Evolutionary conservation across 495 filamentous ascomycete species (phyloP).

Genomic region (Trichodelitschia bisporula): DNA sequence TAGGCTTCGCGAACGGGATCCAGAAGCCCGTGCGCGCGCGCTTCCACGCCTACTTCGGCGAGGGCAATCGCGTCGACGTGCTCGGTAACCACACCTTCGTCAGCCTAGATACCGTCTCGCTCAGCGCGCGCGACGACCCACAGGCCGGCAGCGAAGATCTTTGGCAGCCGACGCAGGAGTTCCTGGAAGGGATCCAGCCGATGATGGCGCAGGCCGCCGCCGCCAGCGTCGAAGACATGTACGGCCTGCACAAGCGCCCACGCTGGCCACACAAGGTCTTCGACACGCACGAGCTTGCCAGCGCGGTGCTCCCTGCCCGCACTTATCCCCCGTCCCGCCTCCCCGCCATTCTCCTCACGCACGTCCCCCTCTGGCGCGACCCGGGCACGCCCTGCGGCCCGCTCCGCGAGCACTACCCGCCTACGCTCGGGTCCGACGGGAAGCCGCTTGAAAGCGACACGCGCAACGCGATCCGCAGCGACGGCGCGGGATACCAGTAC

Average conservation of each 20-base stretch:
- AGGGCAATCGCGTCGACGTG: constrained; percentile 65
- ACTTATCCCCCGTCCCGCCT: constrained; percentile 18
- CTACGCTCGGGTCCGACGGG: constrained; percentile 31
- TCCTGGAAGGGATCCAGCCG: constrained; percentile 25
- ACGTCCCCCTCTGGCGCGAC: constrained; percentile 69
- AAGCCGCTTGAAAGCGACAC: constrained; percentile 41
- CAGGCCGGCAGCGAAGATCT: constrained; percentile 21
- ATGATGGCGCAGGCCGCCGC: background rate
- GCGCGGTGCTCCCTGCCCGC: constrained; percentile 1
- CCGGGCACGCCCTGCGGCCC: constrained; percentile 74
- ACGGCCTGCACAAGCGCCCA: constrained; percentile 19
- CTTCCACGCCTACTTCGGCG: constrained; percentile 74
- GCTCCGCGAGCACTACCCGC: constrained; percentile 59
- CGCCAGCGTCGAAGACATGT: constrained; percentile 23
- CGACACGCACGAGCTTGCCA: constrained; percentile 5
- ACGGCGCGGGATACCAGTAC: constrained; percentile 70
- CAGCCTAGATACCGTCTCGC: constrained; percentile 63
- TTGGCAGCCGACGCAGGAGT: constrained; percentile 52
- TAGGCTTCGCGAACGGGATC: constrained; percentile 78
- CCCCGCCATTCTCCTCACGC: constrained; percentile 67
- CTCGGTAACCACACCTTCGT: constrained; percentile 93
- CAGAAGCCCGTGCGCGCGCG: constrained; percentile 52
- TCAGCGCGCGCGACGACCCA: constrained; percentile 44
- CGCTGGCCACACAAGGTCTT: constrained; percentile 9
- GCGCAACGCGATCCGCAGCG: constrained; percentile 49